A percentile compares a stretch with the other conserved stretches of the same genome.
phyloP scores from a whole-genome alignment of 1,139 yeast genomes.

The Arxiozyma telluris region DNA sequence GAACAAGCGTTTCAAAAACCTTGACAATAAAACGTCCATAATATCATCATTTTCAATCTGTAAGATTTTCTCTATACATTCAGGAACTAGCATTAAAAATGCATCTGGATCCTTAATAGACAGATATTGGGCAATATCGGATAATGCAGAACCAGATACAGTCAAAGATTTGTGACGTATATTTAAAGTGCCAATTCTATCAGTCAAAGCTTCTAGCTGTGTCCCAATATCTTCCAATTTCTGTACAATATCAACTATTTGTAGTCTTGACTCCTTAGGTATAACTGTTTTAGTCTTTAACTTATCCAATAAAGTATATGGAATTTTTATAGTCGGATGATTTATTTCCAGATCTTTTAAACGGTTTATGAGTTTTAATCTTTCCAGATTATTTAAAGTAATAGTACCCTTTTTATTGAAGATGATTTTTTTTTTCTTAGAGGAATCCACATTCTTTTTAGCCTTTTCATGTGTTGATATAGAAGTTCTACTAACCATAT shows the following conservation, averaged over 20 bases:
- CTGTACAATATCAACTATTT: background rate
- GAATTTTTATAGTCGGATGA: background rate
- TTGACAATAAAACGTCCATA: slow-evolving; percentile 7
- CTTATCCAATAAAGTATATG: background rate
- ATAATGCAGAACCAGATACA: background rate
- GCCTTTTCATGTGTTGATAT: background rate
- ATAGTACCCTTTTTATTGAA: slow-evolving; percentile 2
- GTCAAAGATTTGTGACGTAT: background rate
- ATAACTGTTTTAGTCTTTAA: background rate
- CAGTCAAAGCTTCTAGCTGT: background rate
- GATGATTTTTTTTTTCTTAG: background rate
- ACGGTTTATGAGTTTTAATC: background rate
- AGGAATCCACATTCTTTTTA: background rate
- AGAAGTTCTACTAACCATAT: background rate
- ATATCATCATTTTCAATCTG: slow-evolving; percentile 5
- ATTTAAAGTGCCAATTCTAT: background rate
- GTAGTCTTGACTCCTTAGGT: background rate
- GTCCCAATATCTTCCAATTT: background rate
- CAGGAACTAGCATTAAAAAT: background rate
- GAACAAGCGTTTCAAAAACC: background rate
- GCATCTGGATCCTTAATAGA: background rate
- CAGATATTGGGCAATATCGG: background rate
- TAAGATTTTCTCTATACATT: slow-evolving; percentile 3
- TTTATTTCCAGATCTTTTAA: slow-evolving; percentile 4
- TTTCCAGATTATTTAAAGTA: background rate